phyloP scores from a whole-genome alignment of 2,329 filamentous ascomycete species.

The Phaeoacremonium minimum region DNA sequence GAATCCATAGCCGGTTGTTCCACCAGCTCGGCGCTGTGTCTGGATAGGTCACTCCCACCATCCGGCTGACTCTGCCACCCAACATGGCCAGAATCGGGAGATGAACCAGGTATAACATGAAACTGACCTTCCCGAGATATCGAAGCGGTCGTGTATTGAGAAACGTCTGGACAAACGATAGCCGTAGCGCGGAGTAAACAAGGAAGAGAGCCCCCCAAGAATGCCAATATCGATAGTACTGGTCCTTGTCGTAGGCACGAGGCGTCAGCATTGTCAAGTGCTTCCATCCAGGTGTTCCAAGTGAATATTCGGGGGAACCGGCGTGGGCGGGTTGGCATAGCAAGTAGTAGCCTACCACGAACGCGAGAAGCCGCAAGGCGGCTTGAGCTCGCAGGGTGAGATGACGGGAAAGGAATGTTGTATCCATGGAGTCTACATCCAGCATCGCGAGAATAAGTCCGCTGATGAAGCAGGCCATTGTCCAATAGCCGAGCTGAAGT shows the following conservation, averaged over 20 bases:
- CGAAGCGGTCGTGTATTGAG: constrained; percentile 18
- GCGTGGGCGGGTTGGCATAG: too few species aligned
- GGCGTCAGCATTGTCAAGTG: constrained; percentile 13
- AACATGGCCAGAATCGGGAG: constrained; percentile 18
- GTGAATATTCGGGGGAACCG: constrained; percentile 4
- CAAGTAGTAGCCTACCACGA: too few species aligned
- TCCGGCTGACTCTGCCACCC: constrained; percentile 18
- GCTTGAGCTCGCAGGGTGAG: too few species aligned
- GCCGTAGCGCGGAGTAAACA: constrained; percentile 17
- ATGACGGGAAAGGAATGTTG: too few species aligned
- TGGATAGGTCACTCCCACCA: constrained; percentile 12
- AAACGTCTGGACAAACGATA: constrained; percentile 15
- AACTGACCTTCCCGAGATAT: constrained; percentile 26
- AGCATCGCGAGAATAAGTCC: constrained; percentile 23
- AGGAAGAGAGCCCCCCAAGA: constrained; percentile 22
- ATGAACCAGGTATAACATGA: constrained; percentile 26
- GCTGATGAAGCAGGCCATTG: constrained; percentile 21
- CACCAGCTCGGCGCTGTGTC: constrained; percentile 6
- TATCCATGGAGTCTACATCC: too few species aligned
- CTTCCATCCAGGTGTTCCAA: constrained; percentile 18
- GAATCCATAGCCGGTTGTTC: background rate
- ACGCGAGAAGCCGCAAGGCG: too few species aligned
- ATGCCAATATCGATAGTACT: constrained; percentile 22
- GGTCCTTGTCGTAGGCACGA: constrained; percentile 6
- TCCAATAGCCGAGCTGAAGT: constrained; percentile 16